Conservation (phyloP, 495 filamentous ascomycete genomes). For the Diplogelasinospora grovesii region DNA sequence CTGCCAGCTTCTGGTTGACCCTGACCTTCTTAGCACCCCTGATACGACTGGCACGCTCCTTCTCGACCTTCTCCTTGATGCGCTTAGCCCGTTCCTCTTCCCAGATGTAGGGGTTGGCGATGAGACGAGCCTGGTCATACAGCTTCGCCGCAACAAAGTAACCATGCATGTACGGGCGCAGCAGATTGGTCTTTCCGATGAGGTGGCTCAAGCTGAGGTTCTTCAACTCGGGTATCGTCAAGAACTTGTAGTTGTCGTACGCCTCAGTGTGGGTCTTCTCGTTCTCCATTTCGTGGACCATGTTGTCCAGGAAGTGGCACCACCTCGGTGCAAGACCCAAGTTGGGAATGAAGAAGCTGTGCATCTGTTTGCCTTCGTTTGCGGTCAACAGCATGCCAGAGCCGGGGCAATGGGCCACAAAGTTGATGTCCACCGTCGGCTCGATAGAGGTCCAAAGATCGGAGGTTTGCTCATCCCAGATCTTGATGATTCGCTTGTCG, state of each 20-base stretch:
- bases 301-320: constrained; percentile 93
- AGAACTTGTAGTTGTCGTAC: constrained; percentile 98
- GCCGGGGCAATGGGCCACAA: constrained; percentile 79
- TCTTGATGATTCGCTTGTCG: constrained; percentile 94
- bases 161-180: constrained; percentile 96
- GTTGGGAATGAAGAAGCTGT: constrained; percentile 93
- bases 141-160: constrained; percentile 91
- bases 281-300: constrained; percentile 98
- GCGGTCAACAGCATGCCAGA: constrained; percentile 91
- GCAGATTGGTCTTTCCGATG: constrained; percentile 74
- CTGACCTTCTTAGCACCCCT: constrained; percentile 87
- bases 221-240: constrained; percentile 76
- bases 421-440: constrained; percentile 88
- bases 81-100: constrained; percentile 82
- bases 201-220: constrained; percentile 78
- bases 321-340: constrained; percentile 80
- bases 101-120: constrained; percentile 86
- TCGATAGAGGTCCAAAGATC: constrained; percentile 92
- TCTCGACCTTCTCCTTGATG: constrained; percentile 87
- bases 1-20: constrained; percentile 78
- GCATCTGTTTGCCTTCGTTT: constrained; percentile 67
- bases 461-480: constrained; percentile 80
- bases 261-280: constrained; percentile 61
- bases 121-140: constrained; percentile 90
- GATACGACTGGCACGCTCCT: constrained; percentile 87